Conservation (phyloP, 1,284 basidiomycete genomes). For the Cryptococcus sp. region DNA sequence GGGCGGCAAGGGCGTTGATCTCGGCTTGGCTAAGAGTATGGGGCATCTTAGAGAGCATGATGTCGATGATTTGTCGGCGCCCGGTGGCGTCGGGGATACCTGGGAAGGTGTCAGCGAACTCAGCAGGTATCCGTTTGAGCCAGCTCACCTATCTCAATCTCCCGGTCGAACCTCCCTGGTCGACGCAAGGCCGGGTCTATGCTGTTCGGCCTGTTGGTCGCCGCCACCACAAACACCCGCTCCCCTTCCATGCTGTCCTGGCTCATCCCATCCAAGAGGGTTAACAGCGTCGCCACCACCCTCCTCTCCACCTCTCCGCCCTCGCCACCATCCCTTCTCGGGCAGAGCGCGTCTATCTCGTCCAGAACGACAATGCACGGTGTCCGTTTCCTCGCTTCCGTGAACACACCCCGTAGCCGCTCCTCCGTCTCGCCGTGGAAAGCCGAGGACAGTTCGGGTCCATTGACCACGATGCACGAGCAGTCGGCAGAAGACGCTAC, state of each 20-base stretch:
- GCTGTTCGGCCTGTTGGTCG: constrained; percentile 94
- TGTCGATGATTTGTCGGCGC: constrained; percentile 75
- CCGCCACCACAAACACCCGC: constrained; percentile 89
- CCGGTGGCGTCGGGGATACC: constrained; percentile 85
- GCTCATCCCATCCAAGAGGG: constrained; percentile 91
- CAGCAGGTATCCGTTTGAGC: background rate
- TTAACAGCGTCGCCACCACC: constrained; percentile 91
- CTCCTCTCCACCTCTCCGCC: constrained; percentile 93
- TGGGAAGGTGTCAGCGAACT: constrained; percentile 38
- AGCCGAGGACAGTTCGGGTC: constrained; percentile 88
- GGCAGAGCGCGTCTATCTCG: constrained; percentile 93
- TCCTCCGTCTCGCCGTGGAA: constrained; percentile 97
- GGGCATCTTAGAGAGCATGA: constrained; percentile 76
- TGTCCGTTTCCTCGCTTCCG: constrained; percentile 71
- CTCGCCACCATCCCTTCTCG: constrained; percentile 75
- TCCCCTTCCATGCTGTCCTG: constrained; percentile 51
- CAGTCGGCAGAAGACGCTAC: constrained; percentile 76
- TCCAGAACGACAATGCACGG: constrained; percentile 94
- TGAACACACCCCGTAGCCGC: constrained; percentile 82
- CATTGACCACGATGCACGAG: constrained; percentile 83
- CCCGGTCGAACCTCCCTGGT: constrained; percentile 92
- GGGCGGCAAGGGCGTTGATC: constrained; percentile 64
- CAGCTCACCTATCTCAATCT: constrained; percentile 88
- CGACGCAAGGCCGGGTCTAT: constrained; percentile 93
- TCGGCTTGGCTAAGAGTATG: constrained; percentile 63